phyloP scores from a whole-genome alignment of 257 asterid species.

The Salvia rosmarinus region DNA sequence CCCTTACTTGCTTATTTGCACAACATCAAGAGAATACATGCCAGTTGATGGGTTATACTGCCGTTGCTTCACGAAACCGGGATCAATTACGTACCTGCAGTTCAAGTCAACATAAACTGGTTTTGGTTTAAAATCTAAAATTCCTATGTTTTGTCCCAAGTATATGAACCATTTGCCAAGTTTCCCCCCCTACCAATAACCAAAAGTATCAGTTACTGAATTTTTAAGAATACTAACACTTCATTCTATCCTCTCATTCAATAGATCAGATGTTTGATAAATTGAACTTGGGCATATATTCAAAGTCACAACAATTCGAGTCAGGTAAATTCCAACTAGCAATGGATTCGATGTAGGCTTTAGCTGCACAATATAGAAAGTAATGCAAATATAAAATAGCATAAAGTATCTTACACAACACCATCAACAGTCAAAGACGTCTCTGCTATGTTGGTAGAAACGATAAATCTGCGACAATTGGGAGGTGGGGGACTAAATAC shows the following conservation, averaged over 20 bases:
- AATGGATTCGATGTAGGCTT: not conserved
- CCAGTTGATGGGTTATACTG: conserved; percentile 94
- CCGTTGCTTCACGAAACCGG: conserved; percentile 96
- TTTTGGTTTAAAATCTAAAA: not conserved
- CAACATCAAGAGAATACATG: conserved; percentile 94
- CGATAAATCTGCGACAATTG: conserved; percentile 86
- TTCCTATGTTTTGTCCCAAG: not conserved
- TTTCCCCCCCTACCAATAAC: not conserved
- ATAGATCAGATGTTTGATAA: conserved; percentile 15
- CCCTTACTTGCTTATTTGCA: conserved; percentile 92
- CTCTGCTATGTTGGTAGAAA: conserved; percentile 98
- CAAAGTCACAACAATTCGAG: not conserved
- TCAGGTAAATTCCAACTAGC: no score
- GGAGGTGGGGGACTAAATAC: conserved; percentile 87
- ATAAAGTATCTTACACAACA: conserved; percentile 77
- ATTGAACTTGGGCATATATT: conserved; percentile 5
- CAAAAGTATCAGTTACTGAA: not conserved
- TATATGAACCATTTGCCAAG: not conserved
- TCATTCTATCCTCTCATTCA: not conserved
- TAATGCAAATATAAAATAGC: conserved; percentile 22
- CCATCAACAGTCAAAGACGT: conserved; percentile 98
- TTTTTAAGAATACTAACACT: not conserved
- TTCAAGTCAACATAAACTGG: conserved; percentile 16
- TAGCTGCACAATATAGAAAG: not conserved
- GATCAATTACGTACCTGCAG: conserved; percentile 85